Evolutionary conservation across 164 flowering plant genomes (phyloP), one percentile per base, ranked within the genome.

Genomic region (Liquidambar formosana): DNA sequence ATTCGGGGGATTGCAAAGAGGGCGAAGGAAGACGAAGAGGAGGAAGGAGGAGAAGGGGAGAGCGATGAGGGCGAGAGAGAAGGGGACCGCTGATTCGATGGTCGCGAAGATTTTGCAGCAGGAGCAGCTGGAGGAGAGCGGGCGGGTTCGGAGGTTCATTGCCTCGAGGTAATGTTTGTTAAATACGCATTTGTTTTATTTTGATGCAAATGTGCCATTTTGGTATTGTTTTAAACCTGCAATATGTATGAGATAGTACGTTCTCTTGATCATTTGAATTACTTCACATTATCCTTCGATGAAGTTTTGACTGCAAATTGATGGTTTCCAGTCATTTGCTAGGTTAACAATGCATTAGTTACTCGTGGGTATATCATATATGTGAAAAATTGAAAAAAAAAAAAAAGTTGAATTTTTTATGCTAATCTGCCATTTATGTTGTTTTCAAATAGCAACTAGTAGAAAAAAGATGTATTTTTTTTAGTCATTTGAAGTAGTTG

Each of bases 111-210:
- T 77, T 61, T 72, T 95, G 78, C 85, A 81, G 75, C 84, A 85
- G 75, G 84, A 91, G 71, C 97, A 95, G 82, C 84, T 91, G 1
- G 93, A 88, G 65, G 91, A 85, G 33, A 91, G 91, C 53, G 98
- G 98, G 2, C 81, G 98, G 5, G 75, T 80, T 44, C 79, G 93
- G 22, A 78, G 89, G 78, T 57, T 72, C 48, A 76, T 95, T 74
- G 96, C 98, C 12, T 84, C 93, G 2, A 89, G 92, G 97, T 68
- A 27, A 15, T n/a, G 1, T 27, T 58, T 13, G 18, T 58, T 89
- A 73, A n/a, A n/a, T 14, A 63, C 49, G 15, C 23, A 25, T 44
- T 22, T 18, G n/a, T 13, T 22, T 26, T 21, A 18, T 45, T 57
- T 49, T 27, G 13, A 2, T 60, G 14, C 10, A 1, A 47, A 16